Conservation (phyloP, 805 yeast genomes). For the Wickerhamiella parazyma region DNA sequence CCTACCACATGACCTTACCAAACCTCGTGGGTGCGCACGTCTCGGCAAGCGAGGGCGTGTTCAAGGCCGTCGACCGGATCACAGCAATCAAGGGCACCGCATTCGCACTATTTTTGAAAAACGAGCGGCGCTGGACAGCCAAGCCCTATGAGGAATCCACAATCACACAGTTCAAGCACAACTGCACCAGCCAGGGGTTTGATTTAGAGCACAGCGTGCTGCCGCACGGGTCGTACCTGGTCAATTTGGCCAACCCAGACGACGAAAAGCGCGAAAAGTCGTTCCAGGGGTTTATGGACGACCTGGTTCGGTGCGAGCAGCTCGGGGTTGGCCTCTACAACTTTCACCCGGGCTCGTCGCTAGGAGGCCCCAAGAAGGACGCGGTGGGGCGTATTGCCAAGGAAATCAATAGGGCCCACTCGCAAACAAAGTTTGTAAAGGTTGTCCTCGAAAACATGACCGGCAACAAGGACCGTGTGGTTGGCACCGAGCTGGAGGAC, state of each 20-base stretch:
- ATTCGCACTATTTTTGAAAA: constrained; percentile 81
- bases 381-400: constrained; percentile 61
- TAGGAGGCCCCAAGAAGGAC: constrained; percentile 52
- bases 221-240: constrained; percentile 92
- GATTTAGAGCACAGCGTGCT: constrained; percentile 40
- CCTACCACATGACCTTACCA: constrained; percentile 2
- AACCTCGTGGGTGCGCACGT: constrained; percentile 80
- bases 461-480: constrained; percentile 72
- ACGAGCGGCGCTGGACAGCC: constrained; percentile 84
- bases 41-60: constrained; percentile 63
- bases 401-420: constrained; percentile 66
- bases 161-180: constrained; percentile 45
- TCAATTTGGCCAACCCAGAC: constrained; percentile 87
- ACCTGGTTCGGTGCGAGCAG: constrained; percentile 72
- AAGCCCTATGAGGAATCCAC: constrained; percentile 61
- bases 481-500: constrained; percentile 73
- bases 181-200: constrained; percentile 51
- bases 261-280: constrained; percentile 63
- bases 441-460: constrained; percentile 96
- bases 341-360: constrained; percentile 76
- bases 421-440: constrained; percentile 62
- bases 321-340: constrained; percentile 77
- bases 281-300: constrained; percentile 68
- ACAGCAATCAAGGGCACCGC: constrained; percentile 52
- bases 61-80: constrained; percentile 52